Conservation (phyloP, 2,329 filamentous ascomycete species). For the Alternaria brassicae region DNA sequence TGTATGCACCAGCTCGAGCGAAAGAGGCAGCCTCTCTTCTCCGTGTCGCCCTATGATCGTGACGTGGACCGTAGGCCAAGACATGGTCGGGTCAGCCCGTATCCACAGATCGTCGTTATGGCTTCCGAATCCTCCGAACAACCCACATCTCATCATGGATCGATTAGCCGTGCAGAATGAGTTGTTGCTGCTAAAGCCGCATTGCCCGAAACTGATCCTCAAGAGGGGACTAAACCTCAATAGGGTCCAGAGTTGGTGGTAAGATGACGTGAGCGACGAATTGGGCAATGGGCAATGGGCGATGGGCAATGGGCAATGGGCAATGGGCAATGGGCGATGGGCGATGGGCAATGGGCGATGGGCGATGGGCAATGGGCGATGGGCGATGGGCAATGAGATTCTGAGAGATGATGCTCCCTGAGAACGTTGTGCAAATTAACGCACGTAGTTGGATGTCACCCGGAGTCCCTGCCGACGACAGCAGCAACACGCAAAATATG, state of each 20-base stretch:
- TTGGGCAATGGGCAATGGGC: neutral
- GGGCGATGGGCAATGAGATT: neutral
- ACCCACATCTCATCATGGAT: neutral
- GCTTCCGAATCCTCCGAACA: neutral
- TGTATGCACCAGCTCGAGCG: too few species aligned
- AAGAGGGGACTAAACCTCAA: neutral
- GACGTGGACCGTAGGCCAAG: neutral
- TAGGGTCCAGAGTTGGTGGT: neutral
- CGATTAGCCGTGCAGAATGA: neutral
- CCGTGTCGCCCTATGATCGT: neutral
- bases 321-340: neutral
- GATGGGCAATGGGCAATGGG: neutral
- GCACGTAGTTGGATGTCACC: neutral
- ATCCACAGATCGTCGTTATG: neutral
- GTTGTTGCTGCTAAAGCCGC: neutral
- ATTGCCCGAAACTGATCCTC: neutral
- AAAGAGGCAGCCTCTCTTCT: too few species aligned
- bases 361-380: neutral
- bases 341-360: neutral
- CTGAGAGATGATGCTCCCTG: neutral
- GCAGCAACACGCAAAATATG: neutral
- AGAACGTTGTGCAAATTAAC: neutral
- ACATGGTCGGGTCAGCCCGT: neutral
- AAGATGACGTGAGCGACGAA: conserved; percentile 5
- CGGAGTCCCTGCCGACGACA: neutral